Percentiles rank a stretch among this genome's conserved stretches.
Conservation (phyloP, 352 stramenopile genomes). For the Globisporangium iwayamae region DNA sequence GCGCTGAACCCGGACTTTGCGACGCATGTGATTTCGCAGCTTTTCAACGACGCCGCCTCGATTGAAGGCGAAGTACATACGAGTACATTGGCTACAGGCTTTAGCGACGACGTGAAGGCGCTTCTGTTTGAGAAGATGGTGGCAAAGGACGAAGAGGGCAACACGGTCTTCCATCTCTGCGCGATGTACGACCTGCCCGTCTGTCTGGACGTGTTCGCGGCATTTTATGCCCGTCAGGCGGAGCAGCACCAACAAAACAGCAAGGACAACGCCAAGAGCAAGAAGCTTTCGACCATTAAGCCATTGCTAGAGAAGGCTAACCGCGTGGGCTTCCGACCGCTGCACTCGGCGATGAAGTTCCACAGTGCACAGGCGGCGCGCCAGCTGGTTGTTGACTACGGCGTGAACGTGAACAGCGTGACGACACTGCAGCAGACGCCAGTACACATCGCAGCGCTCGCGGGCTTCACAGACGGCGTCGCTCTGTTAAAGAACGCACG, state of each 20-base stretch:
- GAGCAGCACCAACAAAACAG: slow-evolving; percentile 14
- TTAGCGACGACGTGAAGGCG: slow-evolving; percentile 34
- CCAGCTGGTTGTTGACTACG: slow-evolving; percentile 32
- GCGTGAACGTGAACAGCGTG: slow-evolving; percentile 41
- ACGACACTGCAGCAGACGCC: slow-evolving; percentile 61
- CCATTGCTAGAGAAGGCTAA: slow-evolving; percentile 53
- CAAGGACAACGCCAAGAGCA: slow-evolving; percentile 1
- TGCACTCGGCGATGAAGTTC: slow-evolving; percentile 78
- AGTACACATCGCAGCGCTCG: slow-evolving; percentile 58
- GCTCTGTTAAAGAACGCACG: slow-evolving; percentile 26
- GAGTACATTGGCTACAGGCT: background rate
- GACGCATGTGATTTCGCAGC: slow-evolving; percentile 32
- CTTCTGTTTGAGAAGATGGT: slow-evolving; percentile 51
- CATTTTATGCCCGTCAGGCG: slow-evolving; percentile 42
- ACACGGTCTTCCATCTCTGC: slow-evolving; percentile 77
- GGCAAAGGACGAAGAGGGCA: slow-evolving; percentile 67
- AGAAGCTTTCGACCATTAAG: slow-evolving; percentile 27
- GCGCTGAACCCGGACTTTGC: slow-evolving; percentile 53
- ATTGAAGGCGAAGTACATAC: background rate
- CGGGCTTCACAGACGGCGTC: slow-evolving; percentile 42
- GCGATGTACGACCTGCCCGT: slow-evolving; percentile 54
- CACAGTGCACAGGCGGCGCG: slow-evolving; percentile 23
- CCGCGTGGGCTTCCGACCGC: slow-evolving; percentile 50
- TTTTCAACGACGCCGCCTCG: slow-evolving; percentile 21
- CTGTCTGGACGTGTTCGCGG: slow-evolving; percentile 40